phyloP scores from a whole-genome alignment of 495 filamentous ascomycete species.

The Xylaria venustula region DNA sequence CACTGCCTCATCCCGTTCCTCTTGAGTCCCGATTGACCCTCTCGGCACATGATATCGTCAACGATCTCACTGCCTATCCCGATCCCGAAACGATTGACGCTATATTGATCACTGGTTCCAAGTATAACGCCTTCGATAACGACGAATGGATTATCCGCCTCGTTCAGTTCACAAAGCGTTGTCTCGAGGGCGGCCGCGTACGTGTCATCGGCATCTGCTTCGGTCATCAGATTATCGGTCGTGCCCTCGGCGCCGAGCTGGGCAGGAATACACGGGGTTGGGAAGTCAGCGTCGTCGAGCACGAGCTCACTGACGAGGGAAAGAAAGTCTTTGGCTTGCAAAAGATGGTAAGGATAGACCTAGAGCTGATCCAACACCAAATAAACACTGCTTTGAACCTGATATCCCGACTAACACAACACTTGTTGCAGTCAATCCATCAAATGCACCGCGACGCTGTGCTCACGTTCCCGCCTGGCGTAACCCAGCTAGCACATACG shows the following conservation, averaged over 20 bases:
- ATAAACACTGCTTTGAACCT: too few species aligned
- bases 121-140: constrained; percentile 55
- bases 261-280: constrained; percentile 68
- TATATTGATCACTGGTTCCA: constrained; percentile 76
- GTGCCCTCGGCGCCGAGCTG: constrained; percentile 69
- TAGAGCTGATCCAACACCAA: background rate
- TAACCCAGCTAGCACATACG: constrained; percentile 64
- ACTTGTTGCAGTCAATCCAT: constrained; percentile 60
- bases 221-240: constrained; percentile 85
- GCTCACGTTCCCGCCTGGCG: constrained; percentile 58
- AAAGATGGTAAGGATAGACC: constrained; percentile 56
- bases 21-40: constrained; percentile 53
- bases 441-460: constrained; percentile 92
- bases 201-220: constrained; percentile 82
- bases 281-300: constrained; percentile 74
- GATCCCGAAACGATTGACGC: constrained; percentile 72
- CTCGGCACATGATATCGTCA: constrained; percentile 67
- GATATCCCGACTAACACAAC: constrained; percentile 6
- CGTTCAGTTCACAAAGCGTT: constrained; percentile 68
- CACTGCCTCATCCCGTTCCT: constrained; percentile 25
- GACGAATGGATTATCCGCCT: constrained; percentile 74
- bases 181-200: constrained; percentile 45
- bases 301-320: constrained; percentile 68
- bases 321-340: constrained; percentile 69
- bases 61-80: constrained; percentile 59